Evolutionary conservation across 805 yeast species (phyloP).

Genomic region (Candida coquimbonensis): DNA sequence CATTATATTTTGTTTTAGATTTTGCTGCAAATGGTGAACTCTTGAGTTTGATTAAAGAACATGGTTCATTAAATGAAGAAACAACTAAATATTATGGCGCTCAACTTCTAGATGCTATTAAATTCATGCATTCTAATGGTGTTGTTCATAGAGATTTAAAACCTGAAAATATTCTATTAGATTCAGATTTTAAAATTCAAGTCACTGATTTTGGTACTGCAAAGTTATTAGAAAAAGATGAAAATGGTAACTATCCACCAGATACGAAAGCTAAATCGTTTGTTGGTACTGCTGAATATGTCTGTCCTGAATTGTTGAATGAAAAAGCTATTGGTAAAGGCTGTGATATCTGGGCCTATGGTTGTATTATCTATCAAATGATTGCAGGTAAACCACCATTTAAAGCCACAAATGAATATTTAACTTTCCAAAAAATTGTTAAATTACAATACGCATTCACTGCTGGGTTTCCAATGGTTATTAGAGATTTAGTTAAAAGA

Average conservation of each 20-base stretch:
- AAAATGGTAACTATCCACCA: slow-evolving; percentile 49
- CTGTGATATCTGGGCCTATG: slow-evolving; percentile 98
- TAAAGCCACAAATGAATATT: slow-evolving; percentile 74
- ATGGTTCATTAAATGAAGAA: slow-evolving; percentile 66
- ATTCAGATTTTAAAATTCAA: slow-evolving; percentile 51
- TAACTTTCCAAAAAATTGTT: slow-evolving; percentile 75
- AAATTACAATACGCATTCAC: slow-evolving; percentile 77
- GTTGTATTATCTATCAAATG: slow-evolving; percentile 93
- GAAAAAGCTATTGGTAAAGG: slow-evolving; percentile 81
- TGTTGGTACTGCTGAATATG: slow-evolving; percentile 94
- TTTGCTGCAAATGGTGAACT: slow-evolving; percentile 79
- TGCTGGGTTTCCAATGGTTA: slow-evolving; percentile 72
- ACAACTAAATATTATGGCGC: slow-evolving; percentile 63
- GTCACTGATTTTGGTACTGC: slow-evolving; percentile 87
- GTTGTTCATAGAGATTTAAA: slow-evolving; percentile 76
- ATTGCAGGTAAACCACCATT: slow-evolving; percentile 88
- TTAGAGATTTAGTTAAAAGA: slow-evolving; percentile 67
- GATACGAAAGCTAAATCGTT: slow-evolving; percentile 71
- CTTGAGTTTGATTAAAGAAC: slow-evolving; percentile 55
- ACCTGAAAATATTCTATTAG: slow-evolving; percentile 74
- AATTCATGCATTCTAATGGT: slow-evolving; percentile 67
- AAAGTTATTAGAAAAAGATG: slow-evolving; percentile 49
- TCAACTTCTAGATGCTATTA: slow-evolving; percentile 67
- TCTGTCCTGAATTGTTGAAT: slow-evolving; percentile 75
- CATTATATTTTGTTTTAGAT: slow-evolving; percentile 68